These are phyloP conservation scores for Entomophthora muscae DNA, from an alignment of 371 early-diverging fungal species.

Conservation along the genomic window DNA sequence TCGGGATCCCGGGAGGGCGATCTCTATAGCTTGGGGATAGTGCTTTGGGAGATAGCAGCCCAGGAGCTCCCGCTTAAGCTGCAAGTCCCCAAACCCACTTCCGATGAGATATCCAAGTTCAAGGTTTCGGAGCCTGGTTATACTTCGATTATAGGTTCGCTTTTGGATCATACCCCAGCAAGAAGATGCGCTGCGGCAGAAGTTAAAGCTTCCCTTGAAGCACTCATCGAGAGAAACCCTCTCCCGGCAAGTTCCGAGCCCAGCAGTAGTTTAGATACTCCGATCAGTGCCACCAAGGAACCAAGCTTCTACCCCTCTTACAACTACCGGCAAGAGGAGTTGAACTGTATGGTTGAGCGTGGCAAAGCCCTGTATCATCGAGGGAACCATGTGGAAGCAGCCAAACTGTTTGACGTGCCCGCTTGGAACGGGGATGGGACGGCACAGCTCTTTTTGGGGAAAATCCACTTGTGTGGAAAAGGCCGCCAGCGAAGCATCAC, in stretches of 20 bases:
- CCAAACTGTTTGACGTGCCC: neutral
- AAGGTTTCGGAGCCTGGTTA: no score
- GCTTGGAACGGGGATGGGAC: neutral
- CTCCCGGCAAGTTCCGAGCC: neutral
- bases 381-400: neutral
- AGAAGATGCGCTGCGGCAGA: neutral
- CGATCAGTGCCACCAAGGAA: neutral
- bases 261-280: neutral
- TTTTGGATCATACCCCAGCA: no score
- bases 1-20: neutral
- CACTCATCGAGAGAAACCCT: neutral
- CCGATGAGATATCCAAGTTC: no score
- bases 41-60: slow-evolving; percentile 1
- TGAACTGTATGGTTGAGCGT: neutral
- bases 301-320: neutral
- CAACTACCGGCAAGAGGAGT: neutral
- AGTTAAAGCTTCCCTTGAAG: neutral
- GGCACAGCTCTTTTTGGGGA: neutral
- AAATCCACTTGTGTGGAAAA: neutral
- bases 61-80: neutral
- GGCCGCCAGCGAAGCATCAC: neutral
- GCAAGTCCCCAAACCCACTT: no score
- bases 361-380: neutral
- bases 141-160: no score
- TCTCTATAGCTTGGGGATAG: neutral